These are phyloP conservation scores for Xenosphaeropsis pyriputrescens DNA, from an alignment of 2,329 filamentous ascomycete genomes.

Conservation along the genomic window DNA sequence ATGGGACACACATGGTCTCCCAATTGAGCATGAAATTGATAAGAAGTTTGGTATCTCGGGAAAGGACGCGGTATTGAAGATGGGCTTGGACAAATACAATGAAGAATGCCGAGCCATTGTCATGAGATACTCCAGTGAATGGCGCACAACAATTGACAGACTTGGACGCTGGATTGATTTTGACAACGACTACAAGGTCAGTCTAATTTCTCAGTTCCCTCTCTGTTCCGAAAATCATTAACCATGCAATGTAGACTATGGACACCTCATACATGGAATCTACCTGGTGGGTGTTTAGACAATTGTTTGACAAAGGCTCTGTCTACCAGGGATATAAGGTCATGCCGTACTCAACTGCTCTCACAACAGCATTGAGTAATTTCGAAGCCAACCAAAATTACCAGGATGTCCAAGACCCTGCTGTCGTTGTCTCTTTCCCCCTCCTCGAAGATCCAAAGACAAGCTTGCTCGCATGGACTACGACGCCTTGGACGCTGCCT, in stretches of 20 bases:
- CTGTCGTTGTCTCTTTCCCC: conserved; percentile 78
- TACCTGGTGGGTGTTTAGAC: conserved; percentile 94
- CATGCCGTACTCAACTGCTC: conserved; percentile 87
- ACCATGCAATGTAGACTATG: conserved; percentile 51
- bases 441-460: conserved; percentile 64
- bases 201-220: conserved; percentile 1
- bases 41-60: conserved; percentile 86
- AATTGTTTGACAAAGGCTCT: conserved; percentile 75
- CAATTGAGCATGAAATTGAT: conserved; percentile 95
- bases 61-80: conserved; percentile 70
- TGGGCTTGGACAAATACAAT: conserved; percentile 84
- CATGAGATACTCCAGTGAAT: conserved; percentile 79
- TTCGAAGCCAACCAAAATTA: conserved; percentile 94
- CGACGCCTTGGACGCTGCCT: conserved; percentile 81
- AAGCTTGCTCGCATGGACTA: conserved; percentile 74
- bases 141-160: conserved; percentile 76
- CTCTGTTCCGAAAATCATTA: no score
- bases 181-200: conserved; percentile 87
- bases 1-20: conserved; percentile 90
- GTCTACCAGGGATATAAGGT: conserved; percentile 87
- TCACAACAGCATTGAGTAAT: conserved; percentile 82
- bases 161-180: conserved; percentile 95
- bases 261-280: conserved; percentile 92
- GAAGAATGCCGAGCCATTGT: conserved; percentile 84
- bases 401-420: conserved; percentile 82